A percentile compares a stretch with the other conserved stretches of the same genome.
These are phyloP conservation scores for Paratinospora sagittata DNA, from an alignment of 164 flowering plant species.

Conservation along the genomic window DNA sequence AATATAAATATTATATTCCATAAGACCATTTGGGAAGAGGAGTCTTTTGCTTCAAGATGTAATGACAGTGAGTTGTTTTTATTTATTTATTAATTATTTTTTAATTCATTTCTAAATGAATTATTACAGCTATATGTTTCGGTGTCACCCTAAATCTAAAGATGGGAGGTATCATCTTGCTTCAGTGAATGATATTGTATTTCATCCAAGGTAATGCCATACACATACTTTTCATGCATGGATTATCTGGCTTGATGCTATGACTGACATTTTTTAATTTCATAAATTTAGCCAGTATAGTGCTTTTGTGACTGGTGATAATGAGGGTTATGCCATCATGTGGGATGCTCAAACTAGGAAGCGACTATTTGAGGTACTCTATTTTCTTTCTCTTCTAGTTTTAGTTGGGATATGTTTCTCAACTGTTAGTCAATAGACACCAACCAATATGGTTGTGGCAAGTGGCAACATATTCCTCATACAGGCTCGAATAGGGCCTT, in stretches of 20 bases:
- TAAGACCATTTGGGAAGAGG: not conserved
- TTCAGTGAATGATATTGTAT: slow-evolving; percentile 73
- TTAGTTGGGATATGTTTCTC: not conserved
- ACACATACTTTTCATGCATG: slow-evolving; percentile 9
- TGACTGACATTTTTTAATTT: not conserved
- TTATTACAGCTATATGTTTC: slow-evolving; percentile 56
- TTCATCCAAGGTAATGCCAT: slow-evolving; percentile 52
- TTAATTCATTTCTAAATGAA: slow-evolving; percentile 4
- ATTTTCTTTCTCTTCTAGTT: not conserved
- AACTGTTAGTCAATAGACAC: not conserved
- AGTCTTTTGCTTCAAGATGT: not conserved
- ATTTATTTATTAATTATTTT: no score
- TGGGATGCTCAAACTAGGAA: slow-evolving; percentile 72
- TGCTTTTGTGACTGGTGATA: slow-evolving; percentile 70
- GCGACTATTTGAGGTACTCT: slow-evolving; percentile 66
- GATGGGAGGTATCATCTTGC: slow-evolving; percentile 49
- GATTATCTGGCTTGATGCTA: not conserved
- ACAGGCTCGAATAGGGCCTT: not conserved
- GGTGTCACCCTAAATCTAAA: slow-evolving; percentile 66
- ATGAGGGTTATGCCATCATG: slow-evolving; percentile 59
- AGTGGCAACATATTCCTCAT: not conserved
- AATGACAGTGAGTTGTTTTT: slow-evolving; percentile 5
- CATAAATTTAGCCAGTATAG: slow-evolving; percentile 29
- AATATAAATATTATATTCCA: not conserved
- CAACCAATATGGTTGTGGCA: no score